phyloP scores from a whole-genome alignment of 106 monocot genomes.

The Chionographis japonica region DNA sequence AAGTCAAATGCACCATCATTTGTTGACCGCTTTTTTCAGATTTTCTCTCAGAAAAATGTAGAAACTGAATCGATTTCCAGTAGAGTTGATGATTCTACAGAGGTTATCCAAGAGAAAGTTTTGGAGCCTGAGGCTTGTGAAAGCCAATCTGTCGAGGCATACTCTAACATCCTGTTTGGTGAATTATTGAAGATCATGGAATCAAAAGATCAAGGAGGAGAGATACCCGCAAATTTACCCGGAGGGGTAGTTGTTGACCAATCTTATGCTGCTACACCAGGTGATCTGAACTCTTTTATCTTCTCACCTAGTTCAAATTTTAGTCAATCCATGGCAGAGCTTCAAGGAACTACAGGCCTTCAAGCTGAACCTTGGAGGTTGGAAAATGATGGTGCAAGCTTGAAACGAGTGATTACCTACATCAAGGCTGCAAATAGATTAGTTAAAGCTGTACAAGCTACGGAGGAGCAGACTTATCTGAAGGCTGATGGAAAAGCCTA shows the following conservation, averaged over 20 bases:
- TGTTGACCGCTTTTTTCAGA: conserved; percentile 37
- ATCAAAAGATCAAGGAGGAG: conserved; percentile 46
- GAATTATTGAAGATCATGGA: conserved; percentile 61
- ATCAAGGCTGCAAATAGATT: conserved; percentile 73
- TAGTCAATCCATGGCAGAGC: conserved; percentile 48
- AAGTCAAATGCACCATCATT: conserved; percentile 36
- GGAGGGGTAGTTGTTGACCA: conserved; percentile 80
- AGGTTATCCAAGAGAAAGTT: conserved; percentile 5
- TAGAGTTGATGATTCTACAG: conserved; percentile 20
- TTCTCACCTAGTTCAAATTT: conserved; percentile 76
- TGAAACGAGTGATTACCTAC: conserved; percentile 71
- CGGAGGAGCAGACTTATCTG: conserved; percentile 73
- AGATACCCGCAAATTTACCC: conserved; percentile 63
- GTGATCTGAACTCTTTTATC: conserved; percentile 57
- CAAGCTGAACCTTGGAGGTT: conserved; percentile 50
- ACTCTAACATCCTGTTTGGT: conserved; percentile 41
- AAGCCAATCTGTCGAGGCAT: conserved; percentile 13
- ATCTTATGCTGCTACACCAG: conserved; percentile 46
- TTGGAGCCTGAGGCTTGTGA: conserved; percentile 14
- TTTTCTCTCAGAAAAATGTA: conserved; percentile 38
- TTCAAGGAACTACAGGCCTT: conserved; percentile 59
- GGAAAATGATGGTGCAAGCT: conserved; percentile 45
- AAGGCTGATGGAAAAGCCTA: conserved; percentile 76
- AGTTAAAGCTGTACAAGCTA: conserved; percentile 81
- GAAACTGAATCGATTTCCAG: conserved; percentile 13